phyloP scores from a whole-genome alignment of 768 basidiomycete species.

The Mycena rebaudengoi region DNA sequence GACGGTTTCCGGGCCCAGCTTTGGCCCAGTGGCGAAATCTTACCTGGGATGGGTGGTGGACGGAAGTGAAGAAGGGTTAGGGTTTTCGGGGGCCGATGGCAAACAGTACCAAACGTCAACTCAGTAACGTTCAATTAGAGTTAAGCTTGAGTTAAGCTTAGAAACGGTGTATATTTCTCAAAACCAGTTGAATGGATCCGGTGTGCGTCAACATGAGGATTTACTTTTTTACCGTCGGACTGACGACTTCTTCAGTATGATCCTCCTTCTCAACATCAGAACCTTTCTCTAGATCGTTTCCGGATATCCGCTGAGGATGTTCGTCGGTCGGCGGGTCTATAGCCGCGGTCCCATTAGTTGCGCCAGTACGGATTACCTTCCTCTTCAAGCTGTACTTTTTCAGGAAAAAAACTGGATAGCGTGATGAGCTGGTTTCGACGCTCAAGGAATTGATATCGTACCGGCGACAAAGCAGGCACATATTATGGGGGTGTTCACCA shows the following conservation, averaged over 20 bases:
- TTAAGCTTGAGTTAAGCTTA: too few relatives aligned
- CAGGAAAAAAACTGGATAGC: constrained; percentile 20
- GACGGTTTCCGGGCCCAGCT: too few relatives aligned
- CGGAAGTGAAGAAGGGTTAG: too few relatives aligned
- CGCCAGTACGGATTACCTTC: constrained; percentile 17
- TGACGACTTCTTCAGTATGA: background rate
- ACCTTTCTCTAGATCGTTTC: constrained; percentile 9
- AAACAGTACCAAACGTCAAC: too few relatives aligned
- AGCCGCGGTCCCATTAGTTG: constrained; percentile 2
- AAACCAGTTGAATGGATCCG: too few relatives aligned
- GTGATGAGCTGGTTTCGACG: background rate
- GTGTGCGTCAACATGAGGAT: too few relatives aligned
- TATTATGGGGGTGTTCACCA: constrained; percentile 21
- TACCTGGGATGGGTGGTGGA: too few relatives aligned
- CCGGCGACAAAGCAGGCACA: constrained; percentile 16
- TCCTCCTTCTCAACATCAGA: background rate
- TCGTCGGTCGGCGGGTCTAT: background rate
- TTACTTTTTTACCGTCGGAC: too few relatives aligned
- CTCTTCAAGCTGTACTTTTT: constrained; percentile 28
- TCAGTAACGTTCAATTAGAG: too few relatives aligned
- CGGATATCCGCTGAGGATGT: background rate
- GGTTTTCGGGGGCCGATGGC: too few relatives aligned
- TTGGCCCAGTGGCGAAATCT: too few relatives aligned
- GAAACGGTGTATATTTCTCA: too few relatives aligned
- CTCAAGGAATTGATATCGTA: background rate